A percentile compares a stretch with the other conserved stretches of the same genome.
These are phyloP conservation scores for Pouteria campechiana DNA, from an alignment of 179 eudicot genomes.

Conservation along the genomic window DNA sequence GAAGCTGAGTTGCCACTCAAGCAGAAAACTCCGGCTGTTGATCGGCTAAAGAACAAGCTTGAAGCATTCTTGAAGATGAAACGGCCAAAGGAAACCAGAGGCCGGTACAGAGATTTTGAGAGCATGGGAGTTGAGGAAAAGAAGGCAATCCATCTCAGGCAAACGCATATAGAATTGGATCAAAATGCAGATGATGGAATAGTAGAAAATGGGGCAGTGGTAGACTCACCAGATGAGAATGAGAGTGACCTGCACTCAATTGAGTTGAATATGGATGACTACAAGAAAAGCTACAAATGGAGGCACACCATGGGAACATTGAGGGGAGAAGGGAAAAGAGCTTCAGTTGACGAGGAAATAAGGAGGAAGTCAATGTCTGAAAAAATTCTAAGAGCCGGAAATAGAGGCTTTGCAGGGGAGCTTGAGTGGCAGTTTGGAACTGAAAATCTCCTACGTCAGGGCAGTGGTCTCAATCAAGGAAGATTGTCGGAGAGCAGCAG, in stretches of 20 bases:
- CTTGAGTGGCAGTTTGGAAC: conserved; percentile 40
- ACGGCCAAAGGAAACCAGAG: conserved; percentile 20
- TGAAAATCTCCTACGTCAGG: conserved; percentile 10
- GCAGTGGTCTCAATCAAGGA: conserved; percentile 10
- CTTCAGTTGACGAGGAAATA: conserved; percentile 22
- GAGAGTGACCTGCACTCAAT: conserved; percentile 74
- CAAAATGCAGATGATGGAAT: conserved; percentile 27
- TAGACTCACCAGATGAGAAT: conserved; percentile 35
- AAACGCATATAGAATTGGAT: conserved; percentile 9
- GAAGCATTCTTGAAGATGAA: conserved; percentile 37
- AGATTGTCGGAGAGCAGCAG: conserved; percentile 9
- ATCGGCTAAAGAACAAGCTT: conserved; percentile 50
- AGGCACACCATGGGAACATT: conserved; percentile 9
- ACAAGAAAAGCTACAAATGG: conserved; percentile 19
- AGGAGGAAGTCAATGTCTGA: conserved; percentile 34
- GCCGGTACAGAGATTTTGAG: conserved; percentile 18
- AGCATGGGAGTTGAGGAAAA: conserved; percentile 21
- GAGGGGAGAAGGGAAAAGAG: conserved; percentile 14
- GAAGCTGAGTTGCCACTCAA: conserved; percentile 59
- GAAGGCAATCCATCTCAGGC: conserved; percentile 8
- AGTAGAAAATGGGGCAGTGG: conserved; percentile 35
- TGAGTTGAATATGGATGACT: conserved; percentile 39
- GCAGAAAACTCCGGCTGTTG: conserved; percentile 54
- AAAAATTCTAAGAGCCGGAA: conserved; percentile 42
- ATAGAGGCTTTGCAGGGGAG: conserved; percentile 47